A percentile compares a stretch with the other conserved stretches of the same genome.
Conservation (phyloP, 805 yeast species). For the Saccharomyces mikatae region DNA sequence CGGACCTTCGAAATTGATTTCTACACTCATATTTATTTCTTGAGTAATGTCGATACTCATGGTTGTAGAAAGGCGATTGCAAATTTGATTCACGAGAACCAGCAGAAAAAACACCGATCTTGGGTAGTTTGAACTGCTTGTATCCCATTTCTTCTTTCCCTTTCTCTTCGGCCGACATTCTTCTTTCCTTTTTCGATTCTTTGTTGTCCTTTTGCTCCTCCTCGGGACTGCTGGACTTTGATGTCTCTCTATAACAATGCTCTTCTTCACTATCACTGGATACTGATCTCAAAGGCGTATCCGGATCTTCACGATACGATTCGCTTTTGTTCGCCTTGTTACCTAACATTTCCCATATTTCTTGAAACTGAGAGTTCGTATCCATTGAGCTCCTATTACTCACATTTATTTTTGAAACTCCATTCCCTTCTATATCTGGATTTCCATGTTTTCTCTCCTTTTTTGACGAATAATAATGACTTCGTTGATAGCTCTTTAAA, state of each 20-base stretch:
- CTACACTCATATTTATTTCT: constrained; percentile 16
- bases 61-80: constrained; percentile 13
- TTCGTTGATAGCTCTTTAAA: constrained; percentile 21
- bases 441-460: constrained; percentile 2
- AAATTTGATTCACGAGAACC: background rate
- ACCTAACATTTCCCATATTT: background rate
- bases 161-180: constrained; percentile 1
- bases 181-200: background rate
- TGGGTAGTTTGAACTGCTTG: constrained; percentile 5
- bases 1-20: constrained; percentile 14
- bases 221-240: background rate
- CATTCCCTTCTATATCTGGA: background rate
- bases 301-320: background rate
- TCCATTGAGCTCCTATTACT: background rate
- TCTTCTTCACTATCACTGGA: background rate
- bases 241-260: background rate
- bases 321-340: background rate
- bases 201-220: background rate
- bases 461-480: constrained; percentile 5
- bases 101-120: background rate
- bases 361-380: background rate
- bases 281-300: background rate
- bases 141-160: constrained; percentile 1
- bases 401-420: background rate
- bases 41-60: constrained; percentile 17